Conservation (phyloP, 805 yeast genomes). For the Zygosaccharomyces bailii region DNA sequence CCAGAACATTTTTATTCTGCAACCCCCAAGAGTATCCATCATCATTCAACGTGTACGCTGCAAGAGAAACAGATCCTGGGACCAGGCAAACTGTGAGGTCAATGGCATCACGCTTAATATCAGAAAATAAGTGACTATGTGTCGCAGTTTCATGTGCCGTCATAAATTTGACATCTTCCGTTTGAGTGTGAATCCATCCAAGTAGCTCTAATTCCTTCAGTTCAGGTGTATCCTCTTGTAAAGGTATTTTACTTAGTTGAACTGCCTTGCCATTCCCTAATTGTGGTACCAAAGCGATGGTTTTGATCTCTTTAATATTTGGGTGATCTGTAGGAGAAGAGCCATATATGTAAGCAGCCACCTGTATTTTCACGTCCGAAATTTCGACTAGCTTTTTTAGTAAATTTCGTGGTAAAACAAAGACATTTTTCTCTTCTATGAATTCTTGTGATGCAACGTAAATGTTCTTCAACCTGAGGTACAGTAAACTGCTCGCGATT, state of each 20-base stretch:
- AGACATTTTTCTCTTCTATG: constrained; percentile 56
- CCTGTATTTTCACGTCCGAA: constrained; percentile 75
- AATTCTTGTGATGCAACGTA: constrained; percentile 69
- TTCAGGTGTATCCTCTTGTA: constrained; percentile 30
- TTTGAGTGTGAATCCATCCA: constrained; percentile 94
- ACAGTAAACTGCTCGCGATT: constrained; percentile 67
- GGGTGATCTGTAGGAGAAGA: constrained; percentile 67
- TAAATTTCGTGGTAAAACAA: constrained; percentile 77
- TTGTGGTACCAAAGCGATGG: constrained; percentile 83
- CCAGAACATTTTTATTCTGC: constrained; percentile 52
- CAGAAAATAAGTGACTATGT: constrained; percentile 42
- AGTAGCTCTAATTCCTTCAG: constrained; percentile 65
- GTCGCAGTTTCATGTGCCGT: constrained; percentile 68
- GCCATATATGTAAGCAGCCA: constrained; percentile 81
- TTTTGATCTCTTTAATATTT: constrained; percentile 71
- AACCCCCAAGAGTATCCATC: constrained; percentile 81
- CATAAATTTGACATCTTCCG: constrained; percentile 59
- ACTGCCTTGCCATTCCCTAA: constrained; percentile 67
- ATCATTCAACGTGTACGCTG: constrained; percentile 57
- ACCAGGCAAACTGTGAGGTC: constrained; percentile 67
- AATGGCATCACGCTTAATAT: constrained; percentile 41
- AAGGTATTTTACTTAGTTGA: constrained; percentile 48
- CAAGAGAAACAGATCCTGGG: constrained; percentile 78
- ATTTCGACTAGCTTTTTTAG: constrained; percentile 73
- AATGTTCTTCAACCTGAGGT: constrained; percentile 69